phyloP scores from a whole-genome alignment of 106 monocot species.

The Dactylorhiza incarnata region DNA sequence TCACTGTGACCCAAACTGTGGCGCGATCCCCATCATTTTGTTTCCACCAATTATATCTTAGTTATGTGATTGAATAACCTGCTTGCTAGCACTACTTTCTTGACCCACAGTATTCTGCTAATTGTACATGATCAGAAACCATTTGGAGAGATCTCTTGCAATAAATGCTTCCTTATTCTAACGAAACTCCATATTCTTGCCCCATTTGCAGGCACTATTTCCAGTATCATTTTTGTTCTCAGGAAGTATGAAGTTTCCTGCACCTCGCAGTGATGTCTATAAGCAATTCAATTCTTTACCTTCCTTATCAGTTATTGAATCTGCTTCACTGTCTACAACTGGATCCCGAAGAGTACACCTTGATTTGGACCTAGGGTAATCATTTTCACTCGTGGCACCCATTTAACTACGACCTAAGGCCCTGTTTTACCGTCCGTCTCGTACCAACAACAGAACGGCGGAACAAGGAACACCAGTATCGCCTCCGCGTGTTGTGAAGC shows the following conservation, averaged over 20 bases:
- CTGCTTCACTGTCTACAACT: conserved; percentile 12
- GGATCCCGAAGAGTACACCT: conserved; percentile 55
- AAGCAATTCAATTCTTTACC: conserved; percentile 55
- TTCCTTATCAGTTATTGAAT: conserved; percentile 27
- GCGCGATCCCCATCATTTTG: no score
- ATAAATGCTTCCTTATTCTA: background rate
- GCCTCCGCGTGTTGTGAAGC: no score
- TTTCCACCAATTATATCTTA: no score
- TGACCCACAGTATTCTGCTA: background rate
- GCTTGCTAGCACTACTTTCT: background rate
- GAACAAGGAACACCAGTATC: no score
- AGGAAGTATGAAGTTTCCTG: conserved; percentile 71
- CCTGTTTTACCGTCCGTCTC: no score
- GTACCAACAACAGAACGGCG: no score
- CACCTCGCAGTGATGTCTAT: conserved; percentile 36
- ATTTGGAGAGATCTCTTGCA: background rate
- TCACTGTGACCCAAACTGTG: no score
- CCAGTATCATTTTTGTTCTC: conserved; percentile 80
- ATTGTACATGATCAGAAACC: no score
- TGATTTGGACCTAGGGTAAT: conserved; percentile 75
- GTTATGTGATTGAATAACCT: background rate
- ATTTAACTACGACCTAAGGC: background rate
- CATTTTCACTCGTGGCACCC: background rate
- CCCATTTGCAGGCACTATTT: conserved; percentile 55
- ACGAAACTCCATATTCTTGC: background rate